Conservation (phyloP, 2,329 filamentous ascomycete species). For the Talaromyces funiculosus region DNA sequence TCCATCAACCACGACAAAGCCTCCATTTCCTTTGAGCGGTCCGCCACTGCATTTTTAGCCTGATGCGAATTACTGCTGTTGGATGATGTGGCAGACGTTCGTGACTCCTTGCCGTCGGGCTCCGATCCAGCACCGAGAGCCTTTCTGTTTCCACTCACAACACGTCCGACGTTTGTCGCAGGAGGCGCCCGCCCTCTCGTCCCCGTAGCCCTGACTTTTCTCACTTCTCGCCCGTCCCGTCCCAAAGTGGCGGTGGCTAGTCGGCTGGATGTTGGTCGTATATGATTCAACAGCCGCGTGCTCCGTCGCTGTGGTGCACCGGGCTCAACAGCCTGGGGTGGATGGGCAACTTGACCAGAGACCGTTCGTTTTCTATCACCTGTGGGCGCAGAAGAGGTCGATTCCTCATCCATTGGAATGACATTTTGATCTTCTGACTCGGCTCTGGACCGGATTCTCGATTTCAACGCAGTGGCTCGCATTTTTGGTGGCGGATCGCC, state of each 20-base stretch:
- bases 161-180: slow-evolving; percentile 69
- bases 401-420: slow-evolving; percentile 28
- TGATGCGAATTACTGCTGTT: slow-evolving; percentile 24
- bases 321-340: slow-evolving; percentile 58
- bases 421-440: slow-evolving; percentile 37
- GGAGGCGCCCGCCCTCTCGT: slow-evolving; percentile 62
- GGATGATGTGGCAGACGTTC: slow-evolving; percentile 28
- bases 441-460: slow-evolving; percentile 35
- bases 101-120: slow-evolving; percentile 59
- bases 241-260: slow-evolving; percentile 56
- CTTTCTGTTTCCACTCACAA: slow-evolving; percentile 87
- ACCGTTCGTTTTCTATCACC: slow-evolving; percentile 80
- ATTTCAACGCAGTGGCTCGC: slow-evolving; percentile 48
- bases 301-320: slow-evolving; percentile 63
- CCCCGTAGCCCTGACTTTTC: slow-evolving; percentile 73
- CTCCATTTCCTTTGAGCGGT: slow-evolving; percentile 65
- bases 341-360: slow-evolving; percentile 65
- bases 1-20: slow-evolving; percentile 72
- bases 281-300: slow-evolving; percentile 65
- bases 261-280: slow-evolving; percentile 60
- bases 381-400: slow-evolving; percentile 29
- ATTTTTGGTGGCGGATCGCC: slow-evolving; percentile 59
- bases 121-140: slow-evolving; percentile 54
- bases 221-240: slow-evolving; percentile 66
- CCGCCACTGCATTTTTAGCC: slow-evolving; percentile 35